Conservation (phyloP, 768 basidiomycete species). For the Lactarius tabidus region DNA sequence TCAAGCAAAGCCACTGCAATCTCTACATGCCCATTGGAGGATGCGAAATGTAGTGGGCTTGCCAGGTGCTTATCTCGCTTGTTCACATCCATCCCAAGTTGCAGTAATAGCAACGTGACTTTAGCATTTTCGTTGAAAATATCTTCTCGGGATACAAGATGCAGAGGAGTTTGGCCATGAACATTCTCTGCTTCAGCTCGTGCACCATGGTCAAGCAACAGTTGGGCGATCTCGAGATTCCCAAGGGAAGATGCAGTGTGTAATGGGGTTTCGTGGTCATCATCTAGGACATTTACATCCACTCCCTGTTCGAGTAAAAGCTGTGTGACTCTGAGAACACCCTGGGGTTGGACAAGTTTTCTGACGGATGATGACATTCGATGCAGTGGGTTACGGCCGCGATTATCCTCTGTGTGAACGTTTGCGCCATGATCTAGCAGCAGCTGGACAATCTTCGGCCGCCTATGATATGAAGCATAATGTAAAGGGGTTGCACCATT, state of each 20-base stretch:
- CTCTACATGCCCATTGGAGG: not conserved
- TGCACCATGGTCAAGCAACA: not conserved
- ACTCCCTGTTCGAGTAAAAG: not conserved
- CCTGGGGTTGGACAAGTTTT: too few species aligned
- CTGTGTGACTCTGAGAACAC: not conserved
- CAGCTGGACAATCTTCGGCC: not conserved
- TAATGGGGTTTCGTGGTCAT: not conserved
- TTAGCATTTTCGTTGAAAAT: fast-evolving
- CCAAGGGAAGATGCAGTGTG: not conserved
- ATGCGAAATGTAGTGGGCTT: not conserved
- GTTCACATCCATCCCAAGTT: not conserved
- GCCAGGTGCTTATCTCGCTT: not conserved
- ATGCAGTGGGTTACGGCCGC: not conserved
- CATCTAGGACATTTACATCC: not conserved
- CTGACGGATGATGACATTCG: too few species aligned
- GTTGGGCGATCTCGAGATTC: not conserved
- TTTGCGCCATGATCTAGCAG: not conserved
- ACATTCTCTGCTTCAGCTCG: not conserved
- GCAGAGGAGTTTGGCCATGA: not conserved
- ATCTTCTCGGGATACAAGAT: not conserved
- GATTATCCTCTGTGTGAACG: not conserved
- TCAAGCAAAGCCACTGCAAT: not conserved
- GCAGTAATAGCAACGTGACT: not conserved
- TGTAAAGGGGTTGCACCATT: not conserved
- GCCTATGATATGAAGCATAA: not conserved